Base-by-base conservation (phyloP, 495 filamentous ascomycete species). In the Aspergillus nidulans region DNA sequence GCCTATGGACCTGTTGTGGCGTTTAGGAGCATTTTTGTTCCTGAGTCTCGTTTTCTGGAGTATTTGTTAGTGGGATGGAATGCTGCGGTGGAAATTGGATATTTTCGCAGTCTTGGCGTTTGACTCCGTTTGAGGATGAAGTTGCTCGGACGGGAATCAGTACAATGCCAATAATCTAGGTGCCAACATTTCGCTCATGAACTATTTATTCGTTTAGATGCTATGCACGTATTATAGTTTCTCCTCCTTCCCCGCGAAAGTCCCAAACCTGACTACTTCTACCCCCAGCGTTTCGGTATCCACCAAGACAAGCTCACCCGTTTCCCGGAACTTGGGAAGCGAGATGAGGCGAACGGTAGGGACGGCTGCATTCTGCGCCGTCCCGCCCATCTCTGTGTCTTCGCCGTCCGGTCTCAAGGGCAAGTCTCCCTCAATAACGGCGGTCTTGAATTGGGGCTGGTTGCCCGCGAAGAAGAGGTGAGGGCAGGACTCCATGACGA, bases 391-490 rank as follows among this genome's bases (percentile, higher is more conserved):
- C 12, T 73, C 69, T n/a, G 66, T 70, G 49, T 74, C 71, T 6
- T 62, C 60, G 8, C 65, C 74, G 46, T 71, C 65, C 25, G 72
- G 49, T 20, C 64, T 67, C 19, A 71, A 52, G 2, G 72, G 66
- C 10, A 58, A 43, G 12, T 73, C 68, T 9, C 85, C 81, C 48
- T 84, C 75, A 48, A 97, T 87, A 0, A 89, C 67, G 12, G 77
- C 79, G 6, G 87, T 95, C 55, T 86, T 88, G 67, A 94, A 97
- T 50, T 77, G 75, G 12, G 89, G 86, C 65, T 97, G 92, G 60
- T 88, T 92, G 16, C 94, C 94, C 3, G 89, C 84, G 64, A 97
- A 90, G 71, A 88, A 97, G 41, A 97, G 77, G 57, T 97, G 91
- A 2, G 94, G 94, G 55, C 91, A 96, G 36, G 87, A 74, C 49